Conservation (phyloP, 495 filamentous ascomycete species). For the Thermochaetoides thermophila region DNA sequence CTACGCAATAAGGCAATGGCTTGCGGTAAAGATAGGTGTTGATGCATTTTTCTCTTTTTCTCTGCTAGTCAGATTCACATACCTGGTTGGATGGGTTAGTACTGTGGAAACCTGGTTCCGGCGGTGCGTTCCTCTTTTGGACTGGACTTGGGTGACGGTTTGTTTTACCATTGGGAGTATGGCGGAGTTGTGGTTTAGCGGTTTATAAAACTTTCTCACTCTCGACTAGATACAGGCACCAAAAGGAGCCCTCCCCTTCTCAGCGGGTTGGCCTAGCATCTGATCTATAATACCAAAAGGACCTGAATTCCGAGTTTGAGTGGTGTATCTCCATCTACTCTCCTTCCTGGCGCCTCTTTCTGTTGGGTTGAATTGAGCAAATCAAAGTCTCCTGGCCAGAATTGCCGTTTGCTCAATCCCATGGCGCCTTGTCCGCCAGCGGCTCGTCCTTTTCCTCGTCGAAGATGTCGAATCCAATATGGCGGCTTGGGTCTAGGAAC, state of each 20-base stretch:
- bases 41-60: neutral
- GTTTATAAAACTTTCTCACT: neutral
- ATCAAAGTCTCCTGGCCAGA: no score
- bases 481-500: conserved; percentile 17
- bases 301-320: neutral
- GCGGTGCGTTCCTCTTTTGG: neutral
- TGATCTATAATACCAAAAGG: conserved; percentile 8
- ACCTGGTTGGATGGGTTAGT: no score
- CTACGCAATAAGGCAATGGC: neutral
- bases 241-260: conserved; percentile 1
- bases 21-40: neutral
- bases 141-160: neutral
- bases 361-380: no score
- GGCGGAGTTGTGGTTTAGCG: conserved; percentile 6
- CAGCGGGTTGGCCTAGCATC: no score
- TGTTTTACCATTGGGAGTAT: conserved; percentile 6
- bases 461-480: conserved; percentile 22
- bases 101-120: no score
- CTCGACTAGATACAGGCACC: neutral
- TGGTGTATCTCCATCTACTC: no score
- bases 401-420: no score
- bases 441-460: conserved; percentile 23
- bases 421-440: conserved; percentile 13
- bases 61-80: no score
- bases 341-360: no score